Evolutionary conservation across 768 basidiomycete genomes (phyloP), one percentile per base, ranked within the genome.

Genomic region (Xanthoconium purpureum): DNA sequence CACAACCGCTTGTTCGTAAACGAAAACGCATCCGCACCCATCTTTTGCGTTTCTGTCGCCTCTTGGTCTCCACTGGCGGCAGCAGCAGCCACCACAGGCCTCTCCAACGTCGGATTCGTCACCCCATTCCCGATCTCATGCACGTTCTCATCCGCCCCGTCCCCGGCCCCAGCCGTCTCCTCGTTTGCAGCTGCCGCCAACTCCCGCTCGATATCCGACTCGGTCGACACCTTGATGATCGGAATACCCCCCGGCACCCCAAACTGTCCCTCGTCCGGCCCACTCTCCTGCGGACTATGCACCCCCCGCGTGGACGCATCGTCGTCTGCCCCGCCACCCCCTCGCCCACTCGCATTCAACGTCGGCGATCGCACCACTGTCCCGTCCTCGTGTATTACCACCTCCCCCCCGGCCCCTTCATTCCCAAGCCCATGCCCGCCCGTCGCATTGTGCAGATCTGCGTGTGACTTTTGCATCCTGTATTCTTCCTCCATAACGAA

Each of bases 401-500:
- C 65, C 13, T 76, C 75, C n/a, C 38, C 59, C 1, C 44, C 39
- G 5, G 18, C 36, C 5, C 33, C 28, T 8, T 20, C 15, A 3
- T 29, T n/a, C 3, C 61, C 36, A 15, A 5, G 12, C 13, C 30
- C 62, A 6, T 58, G 57, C n/a, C 35, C 48, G 17, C 59, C 52
- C 15, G 66, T 61, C n/a, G 59, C 69, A 48, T 76, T 69, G 47
- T 78, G 76, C n/a, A 88, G 77, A 30, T 94, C 91, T 3, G 70
- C 75, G 6, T 89, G 84, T 3, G 89, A 87, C 69, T 98, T 98
- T 76, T 98, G 96, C 85, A 91, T 89, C 37, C 97, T 83, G 70
- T 99, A 99, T 70, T 99, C 97, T 70, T 99, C 96, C 70, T 98
- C 97, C 97, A 99, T 99, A 39, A 99, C 97, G 72, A 99, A 98